Evolutionary conservation across 805 yeast genomes (phyloP), one percentile per base, ranked within the genome.

Genomic region (Lachancea waltii): DNA sequence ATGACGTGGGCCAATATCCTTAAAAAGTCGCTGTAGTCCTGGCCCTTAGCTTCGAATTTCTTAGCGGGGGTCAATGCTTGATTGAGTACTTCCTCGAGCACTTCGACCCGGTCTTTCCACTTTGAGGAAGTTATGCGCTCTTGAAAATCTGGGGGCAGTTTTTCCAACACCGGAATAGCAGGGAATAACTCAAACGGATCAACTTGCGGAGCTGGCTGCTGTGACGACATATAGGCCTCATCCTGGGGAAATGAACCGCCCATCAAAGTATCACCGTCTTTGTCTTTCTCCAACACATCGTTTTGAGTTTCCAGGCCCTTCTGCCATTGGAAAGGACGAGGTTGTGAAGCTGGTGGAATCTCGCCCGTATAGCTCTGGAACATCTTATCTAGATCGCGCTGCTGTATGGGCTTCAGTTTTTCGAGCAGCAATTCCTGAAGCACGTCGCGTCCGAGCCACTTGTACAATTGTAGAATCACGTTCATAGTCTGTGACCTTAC

Each of bases 71-170:
- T 62, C 20, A 76, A 63, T 9, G 66, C 62, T 14, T 59, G 56
- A 23, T 67, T 70, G 42, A 50, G 42, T 7, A 71, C 55, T 45
- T 78, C 87, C 33, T 85, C 90, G 40, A 92, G 67, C 0, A 74
- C 85, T 48, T 85, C 96, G 41, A 84, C 86, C 45, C 98, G 71
- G 36, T 89, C 97, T 54, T 87, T 86, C 98, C 98, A 92, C 51
- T 81, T 79, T 0, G 78, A 44, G 2, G 89, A 79, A 1, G 67
- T 56, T 22, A 86, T 62, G 47, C 77, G 65, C 1, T 67, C 53
- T 20, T 69, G 51, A 40, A 86, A 73, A 49, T 80, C 80, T 3
- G 63, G 50, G 0, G 97, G 95, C 1, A 89, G 49, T 45, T 77
- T 75, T 14, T 74, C 60, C 22, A 83, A 55, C 0, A 89, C 77